phyloP scores from a whole-genome alignment of 139 green algal species.

The Spirogloea muscicola region DNA sequence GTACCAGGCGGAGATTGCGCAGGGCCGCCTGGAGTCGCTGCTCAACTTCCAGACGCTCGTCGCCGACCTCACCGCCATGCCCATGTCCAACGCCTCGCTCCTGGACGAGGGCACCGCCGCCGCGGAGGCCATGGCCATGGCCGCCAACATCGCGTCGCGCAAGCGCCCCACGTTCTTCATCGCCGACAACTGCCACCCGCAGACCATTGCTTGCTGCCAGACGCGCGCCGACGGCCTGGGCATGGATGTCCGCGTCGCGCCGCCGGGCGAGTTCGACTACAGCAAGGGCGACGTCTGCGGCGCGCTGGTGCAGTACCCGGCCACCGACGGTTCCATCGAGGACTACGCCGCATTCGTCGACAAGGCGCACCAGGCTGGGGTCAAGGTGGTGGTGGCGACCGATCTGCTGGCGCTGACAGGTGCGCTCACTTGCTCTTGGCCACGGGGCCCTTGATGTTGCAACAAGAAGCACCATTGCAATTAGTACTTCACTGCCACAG shows the following conservation, averaged over 20 bases:
- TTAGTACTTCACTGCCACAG: too few relatives aligned
- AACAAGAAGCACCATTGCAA: too few relatives aligned
- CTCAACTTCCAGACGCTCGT: constrained; percentile 99
- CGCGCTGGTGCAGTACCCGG: constrained; percentile 94
- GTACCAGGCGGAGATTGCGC: constrained; percentile 72
- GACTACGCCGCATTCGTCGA: constrained; percentile 69
- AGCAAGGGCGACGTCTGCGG: constrained; percentile 81
- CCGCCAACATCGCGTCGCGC: constrained; percentile 74
- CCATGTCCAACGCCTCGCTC: constrained; percentile 86
- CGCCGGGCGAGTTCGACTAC: constrained; percentile 53
- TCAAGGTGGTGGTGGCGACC: constrained; percentile 61
- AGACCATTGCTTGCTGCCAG: constrained; percentile 91
- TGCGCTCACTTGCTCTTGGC: too few relatives aligned
- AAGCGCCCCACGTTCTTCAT: constrained; percentile 94
- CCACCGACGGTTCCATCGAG: constrained; percentile 80
- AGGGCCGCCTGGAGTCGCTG: constrained; percentile 87
- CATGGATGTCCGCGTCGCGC: constrained; percentile 72
- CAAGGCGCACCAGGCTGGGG: constrained; percentile 29
- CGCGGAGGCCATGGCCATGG: constrained; percentile 99
- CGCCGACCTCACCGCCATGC: constrained; percentile 84
- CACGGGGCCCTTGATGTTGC: too few relatives aligned
- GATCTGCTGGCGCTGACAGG: constrained; percentile 94
- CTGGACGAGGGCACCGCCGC: constrained; percentile 96
- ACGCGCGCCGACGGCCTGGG: constrained; percentile 89
- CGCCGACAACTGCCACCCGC: constrained; percentile 82